Evolutionary conservation across 768 basidiomycete species (phyloP).

Genomic region (Tylopilus felleus): DNA sequence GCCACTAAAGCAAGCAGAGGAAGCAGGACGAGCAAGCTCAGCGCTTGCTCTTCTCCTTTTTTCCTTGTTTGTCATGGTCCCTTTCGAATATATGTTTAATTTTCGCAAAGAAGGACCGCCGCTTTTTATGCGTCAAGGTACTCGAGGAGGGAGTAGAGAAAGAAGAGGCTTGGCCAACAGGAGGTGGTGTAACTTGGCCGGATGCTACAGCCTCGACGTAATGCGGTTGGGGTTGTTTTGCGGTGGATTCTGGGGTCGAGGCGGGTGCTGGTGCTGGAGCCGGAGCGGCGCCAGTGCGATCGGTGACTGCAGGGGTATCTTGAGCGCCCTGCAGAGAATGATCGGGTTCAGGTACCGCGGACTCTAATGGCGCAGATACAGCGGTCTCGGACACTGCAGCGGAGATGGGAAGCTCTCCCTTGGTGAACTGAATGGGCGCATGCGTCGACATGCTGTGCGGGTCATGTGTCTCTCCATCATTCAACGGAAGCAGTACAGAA

Average conservation of each 20-base stretch:
- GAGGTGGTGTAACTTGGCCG: neutral
- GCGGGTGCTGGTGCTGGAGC: neutral
- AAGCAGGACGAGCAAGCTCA: slow-evolving; percentile 1
- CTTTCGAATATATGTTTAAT: slow-evolving; percentile 52
- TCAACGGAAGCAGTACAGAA: slow-evolving; percentile 8
- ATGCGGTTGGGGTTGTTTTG: neutral
- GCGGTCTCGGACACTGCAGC: neutral
- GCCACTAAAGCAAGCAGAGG: neutral
- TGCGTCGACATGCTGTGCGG: slow-evolving; percentile 19
- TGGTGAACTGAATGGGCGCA: slow-evolving; percentile 10
- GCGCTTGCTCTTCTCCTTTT: slow-evolving; percentile 31
- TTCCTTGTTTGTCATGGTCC: slow-evolving; percentile 41
- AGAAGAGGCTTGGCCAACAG: slow-evolving; percentile 4
- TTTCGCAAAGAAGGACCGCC: slow-evolving; percentile 51
- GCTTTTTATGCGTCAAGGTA: slow-evolving; percentile 45
- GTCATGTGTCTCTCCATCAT: slow-evolving; percentile 11
- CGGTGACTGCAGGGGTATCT: neutral
- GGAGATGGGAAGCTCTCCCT: neutral
- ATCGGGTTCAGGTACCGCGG: neutral
- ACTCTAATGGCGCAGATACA: no score
- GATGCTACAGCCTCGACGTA: neutral
- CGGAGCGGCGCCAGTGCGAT: neutral
- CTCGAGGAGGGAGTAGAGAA: slow-evolving; percentile 33
- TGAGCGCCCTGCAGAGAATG: neutral
- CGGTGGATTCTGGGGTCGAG: neutral